Percentiles rank a stretch among this genome's conserved stretches.
Evolutionary conservation across 345 rosid species (phyloP).

Genomic region (Aquilaria sinensis): DNA sequence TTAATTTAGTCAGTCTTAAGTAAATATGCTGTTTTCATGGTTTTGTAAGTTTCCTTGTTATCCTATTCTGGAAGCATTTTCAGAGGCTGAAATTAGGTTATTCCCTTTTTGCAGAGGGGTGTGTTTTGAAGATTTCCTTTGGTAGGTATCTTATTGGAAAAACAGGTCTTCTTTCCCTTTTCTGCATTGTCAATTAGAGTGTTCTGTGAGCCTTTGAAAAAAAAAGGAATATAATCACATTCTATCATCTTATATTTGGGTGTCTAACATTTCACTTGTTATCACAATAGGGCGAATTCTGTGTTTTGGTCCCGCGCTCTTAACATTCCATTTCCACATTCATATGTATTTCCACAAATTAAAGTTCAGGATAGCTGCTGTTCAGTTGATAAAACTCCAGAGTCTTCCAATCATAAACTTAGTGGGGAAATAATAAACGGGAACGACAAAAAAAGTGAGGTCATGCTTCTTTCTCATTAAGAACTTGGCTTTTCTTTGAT

Average conservation of each 20-base stretch:
- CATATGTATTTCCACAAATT: constrained; percentile 75
- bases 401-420: constrained; percentile 16
- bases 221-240: background rate
- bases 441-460: constrained; percentile 31
- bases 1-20: too few species aligned
- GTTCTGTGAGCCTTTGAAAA: background rate
- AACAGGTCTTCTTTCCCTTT: background rate
- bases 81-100: too few species aligned
- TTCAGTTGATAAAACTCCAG: constrained; percentile 9
- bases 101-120: constrained; percentile 40
- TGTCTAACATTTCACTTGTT: constrained; percentile 16
- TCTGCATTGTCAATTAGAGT: background rate
- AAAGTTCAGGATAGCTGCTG: constrained; percentile 23
- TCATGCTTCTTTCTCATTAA: constrained; percentile 9
- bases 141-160: constrained; percentile 35
- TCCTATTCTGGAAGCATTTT: constrained; percentile 5
- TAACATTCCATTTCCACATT: constrained; percentile 85
- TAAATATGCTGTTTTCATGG: background rate
- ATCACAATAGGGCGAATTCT: constrained; percentile 75
- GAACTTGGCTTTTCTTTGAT: constrained; percentile 5
- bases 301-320: constrained; percentile 94
- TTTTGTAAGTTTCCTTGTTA: constrained; percentile 7
- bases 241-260: constrained; percentile 1
- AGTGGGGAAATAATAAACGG: constrained; percentile 11
- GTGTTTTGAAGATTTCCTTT: constrained; percentile 77